Percentiles rank a stretch among this genome's conserved stretches.
Conservation (phyloP, 176 grass and related monocot species). For the Lolium rigidum region DNA sequence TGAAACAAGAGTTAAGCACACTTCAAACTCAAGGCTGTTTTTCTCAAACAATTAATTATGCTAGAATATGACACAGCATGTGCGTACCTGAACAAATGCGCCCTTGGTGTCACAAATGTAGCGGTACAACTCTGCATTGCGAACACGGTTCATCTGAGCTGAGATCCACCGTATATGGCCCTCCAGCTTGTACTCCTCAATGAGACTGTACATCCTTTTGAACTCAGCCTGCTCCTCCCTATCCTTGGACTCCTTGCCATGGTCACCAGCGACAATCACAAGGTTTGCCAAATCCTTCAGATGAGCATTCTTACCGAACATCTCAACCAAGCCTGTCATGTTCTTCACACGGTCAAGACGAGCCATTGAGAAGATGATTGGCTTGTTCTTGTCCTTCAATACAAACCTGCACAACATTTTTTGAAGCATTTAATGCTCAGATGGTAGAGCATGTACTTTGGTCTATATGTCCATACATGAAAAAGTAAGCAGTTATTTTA, state of each 20-base stretch:
- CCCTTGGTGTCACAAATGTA: slow-evolving; percentile 91
- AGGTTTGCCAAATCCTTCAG: slow-evolving; percentile 92
- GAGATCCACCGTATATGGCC: slow-evolving; percentile 98
- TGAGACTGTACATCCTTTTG: slow-evolving; percentile 91
- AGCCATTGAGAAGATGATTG: slow-evolving; percentile 97
- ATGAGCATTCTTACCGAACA: slow-evolving; percentile 80
- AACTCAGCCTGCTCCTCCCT: slow-evolving; percentile 88
- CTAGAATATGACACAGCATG: background rate
- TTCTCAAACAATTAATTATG: slow-evolving; percentile 9
- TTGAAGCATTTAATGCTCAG: background rate
- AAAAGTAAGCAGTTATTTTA: too few relatives aligned
- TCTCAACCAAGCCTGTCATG: slow-evolving; percentile 95
- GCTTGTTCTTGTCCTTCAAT: slow-evolving; percentile 86
- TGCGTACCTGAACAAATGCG: slow-evolving; percentile 84
- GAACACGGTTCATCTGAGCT: slow-evolving; percentile 91
- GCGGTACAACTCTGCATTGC: slow-evolving; percentile 89
- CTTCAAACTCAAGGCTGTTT: background rate
- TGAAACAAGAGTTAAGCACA: slow-evolving; percentile 26
- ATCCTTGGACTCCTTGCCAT: slow-evolving; percentile 97
- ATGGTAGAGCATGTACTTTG: background rate
- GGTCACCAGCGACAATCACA: slow-evolving; percentile 93
- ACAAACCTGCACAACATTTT: slow-evolving; percentile 61
- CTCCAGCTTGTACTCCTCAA: slow-evolving; percentile 93
- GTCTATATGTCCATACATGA: too few relatives aligned
- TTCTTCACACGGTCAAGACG: slow-evolving; percentile 96